A percentile compares a stretch with the other conserved stretches of the same genome.
Evolutionary conservation across 1,139 yeast species (phyloP).

Genomic region (Suhomyces atakaporum): DNA sequence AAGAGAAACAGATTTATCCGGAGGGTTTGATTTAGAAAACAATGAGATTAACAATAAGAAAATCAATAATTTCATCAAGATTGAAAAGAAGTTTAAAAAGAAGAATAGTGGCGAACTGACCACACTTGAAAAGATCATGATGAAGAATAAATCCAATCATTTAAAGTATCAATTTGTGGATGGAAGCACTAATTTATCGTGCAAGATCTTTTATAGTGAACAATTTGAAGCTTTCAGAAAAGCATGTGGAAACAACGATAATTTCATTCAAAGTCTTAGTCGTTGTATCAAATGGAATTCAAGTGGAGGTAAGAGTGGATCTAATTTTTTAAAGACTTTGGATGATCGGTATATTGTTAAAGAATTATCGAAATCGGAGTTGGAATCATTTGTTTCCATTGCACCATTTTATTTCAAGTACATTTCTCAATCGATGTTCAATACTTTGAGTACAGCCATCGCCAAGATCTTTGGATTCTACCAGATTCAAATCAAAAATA

Average conservation of each 20-base stretch:
- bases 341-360: constrained; percentile 90
- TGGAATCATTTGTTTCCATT: constrained; percentile 91
- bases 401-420: constrained; percentile 97
- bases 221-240: constrained; percentile 93
- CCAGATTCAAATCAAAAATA: constrained; percentile 84
- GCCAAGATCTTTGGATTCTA: constrained; percentile 96
- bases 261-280: constrained; percentile 84
- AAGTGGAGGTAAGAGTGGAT: constrained; percentile 95
- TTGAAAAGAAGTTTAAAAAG: constrained; percentile 48
- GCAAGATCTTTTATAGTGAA: constrained; percentile 93
- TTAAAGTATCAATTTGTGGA: constrained; percentile 89
- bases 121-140: constrained; percentile 65
- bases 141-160: constrained; percentile 84
- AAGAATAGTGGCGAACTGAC: constrained; percentile 26
- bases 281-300: constrained; percentile 96
- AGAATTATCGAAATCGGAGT: constrained; percentile 82
- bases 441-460: constrained; percentile 89
- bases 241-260: constrained; percentile 76
- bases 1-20: constrained; percentile 21
- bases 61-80: constrained; percentile 40
- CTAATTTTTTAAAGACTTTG: constrained; percentile 86
- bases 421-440: constrained; percentile 93
- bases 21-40: constrained; percentile 21
- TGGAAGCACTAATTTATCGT: constrained; percentile 78
- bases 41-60: constrained; percentile 38